Base-by-base conservation (phyloP, 2,329 filamentous ascomycete genomes). In the Coniochaeta hoffmannii region DNA sequence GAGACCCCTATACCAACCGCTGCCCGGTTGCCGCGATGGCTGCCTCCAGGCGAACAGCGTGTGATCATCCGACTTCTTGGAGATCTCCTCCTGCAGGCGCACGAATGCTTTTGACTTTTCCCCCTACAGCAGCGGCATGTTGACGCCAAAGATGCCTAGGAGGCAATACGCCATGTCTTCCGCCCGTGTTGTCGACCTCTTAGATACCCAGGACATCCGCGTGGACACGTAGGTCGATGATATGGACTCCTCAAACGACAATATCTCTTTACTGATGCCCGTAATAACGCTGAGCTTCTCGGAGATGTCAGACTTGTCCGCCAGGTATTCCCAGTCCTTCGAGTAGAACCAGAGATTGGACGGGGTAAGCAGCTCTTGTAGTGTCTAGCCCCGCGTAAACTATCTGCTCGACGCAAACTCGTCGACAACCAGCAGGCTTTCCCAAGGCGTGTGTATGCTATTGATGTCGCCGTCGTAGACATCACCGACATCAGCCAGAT, bases 81-180 rank as follows among this genome's bases (percentile, higher is more conserved):
- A 4, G 2, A 54, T 54, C 36, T 54, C 52, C 17, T 54, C 52
- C n/a, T 54, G 52, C 5, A 54, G 28, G 8, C 52, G 34, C 11
- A 44, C 11, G n/a, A 54, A 54, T 14, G 52, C 35, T 11, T 26
- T 44, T 3, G n/a, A 10, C 9, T 36, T 36, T 46, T 54, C 52
- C 2, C 52, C 52, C n/a, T 54, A 54, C 9, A 54, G 24, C n/a
- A 54, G 12, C 4, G 52, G 52, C 52, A 54, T 54, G 52, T 54
- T 54, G 52, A 54, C 36, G 28, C 46, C 35, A 19, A 54, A 54
- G 7, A 54, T 30, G 5, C 52, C 52, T 2, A 54, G 35, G 10
- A 54, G 52, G 15, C 35, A 41, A 24, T 54, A 54, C 8, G 52
- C 52, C 22, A 44, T 31, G 19, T 54, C 52, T 11, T 54, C 52